phyloP scores from a whole-genome alignment of 331 rosid genomes.

The Acacia concinna region DNA sequence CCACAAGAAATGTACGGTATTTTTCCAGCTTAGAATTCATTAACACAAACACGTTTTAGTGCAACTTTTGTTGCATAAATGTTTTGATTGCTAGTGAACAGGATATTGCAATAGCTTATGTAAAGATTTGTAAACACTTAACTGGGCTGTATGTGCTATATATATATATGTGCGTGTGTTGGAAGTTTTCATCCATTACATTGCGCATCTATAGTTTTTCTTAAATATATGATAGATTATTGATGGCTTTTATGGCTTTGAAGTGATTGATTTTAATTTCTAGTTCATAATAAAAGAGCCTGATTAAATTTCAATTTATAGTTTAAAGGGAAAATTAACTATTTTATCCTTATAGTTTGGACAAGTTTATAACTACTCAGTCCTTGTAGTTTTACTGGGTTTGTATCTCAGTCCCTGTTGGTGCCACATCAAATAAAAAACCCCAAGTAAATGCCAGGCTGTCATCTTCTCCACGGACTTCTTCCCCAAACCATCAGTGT shows the following conservation, averaged over 20 bases:
- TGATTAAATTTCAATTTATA: no score
- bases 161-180: not conserved
- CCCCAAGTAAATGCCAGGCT: no score
- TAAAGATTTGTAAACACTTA: not conserved
- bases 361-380: no score
- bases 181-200: not conserved
- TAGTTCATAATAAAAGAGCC: no score
- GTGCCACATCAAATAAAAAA: no score
- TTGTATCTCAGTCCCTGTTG: no score
- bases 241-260: not conserved
- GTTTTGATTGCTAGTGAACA: not conserved
- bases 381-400: no score
- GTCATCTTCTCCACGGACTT: no score
- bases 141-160: not conserved
- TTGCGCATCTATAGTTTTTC: not conserved
- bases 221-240: not conserved
- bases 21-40: not conserved
- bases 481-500: no score
- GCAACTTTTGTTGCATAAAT: not conserved
- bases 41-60: not conserved
- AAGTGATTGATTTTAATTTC: not conserved
- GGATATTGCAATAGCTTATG: not conserved
- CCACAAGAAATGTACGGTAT: not conserved
- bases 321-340: no score
- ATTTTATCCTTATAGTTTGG: no score